A percentile compares a stretch with the other conserved stretches of the same genome.
Conservation (phyloP, 257 asterid genomes). For the Handroanthus guayacan region DNA sequence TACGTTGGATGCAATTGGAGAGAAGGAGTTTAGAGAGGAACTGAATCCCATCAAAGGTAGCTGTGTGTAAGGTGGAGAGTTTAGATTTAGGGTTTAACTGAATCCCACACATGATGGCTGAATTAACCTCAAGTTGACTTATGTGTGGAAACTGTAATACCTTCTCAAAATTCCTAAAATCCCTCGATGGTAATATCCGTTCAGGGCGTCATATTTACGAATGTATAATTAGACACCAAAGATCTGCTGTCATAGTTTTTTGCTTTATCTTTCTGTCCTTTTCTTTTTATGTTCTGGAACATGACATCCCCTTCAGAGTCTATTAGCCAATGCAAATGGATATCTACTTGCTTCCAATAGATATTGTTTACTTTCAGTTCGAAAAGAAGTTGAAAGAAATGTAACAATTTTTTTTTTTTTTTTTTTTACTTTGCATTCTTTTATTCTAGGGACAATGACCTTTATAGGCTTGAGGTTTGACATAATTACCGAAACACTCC, state of each 20-base stretch:
- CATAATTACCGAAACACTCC: no score
- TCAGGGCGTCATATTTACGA: neutral
- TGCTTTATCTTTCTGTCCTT: no score
- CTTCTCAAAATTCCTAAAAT: constrained; percentile 7
- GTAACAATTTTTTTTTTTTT: neutral
- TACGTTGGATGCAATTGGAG: no score
- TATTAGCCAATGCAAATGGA: constrained; percentile 11
- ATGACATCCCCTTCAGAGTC: constrained; percentile 21
- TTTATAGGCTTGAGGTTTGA: no score
- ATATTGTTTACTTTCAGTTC: constrained; percentile 12
- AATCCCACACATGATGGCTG: neutral
- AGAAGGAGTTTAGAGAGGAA: no score
- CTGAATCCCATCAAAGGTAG: no score
- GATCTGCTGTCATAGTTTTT: neutral
- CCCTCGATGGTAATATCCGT: neutral
- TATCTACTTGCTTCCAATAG: neutral
- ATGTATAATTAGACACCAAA: constrained; percentile 1
- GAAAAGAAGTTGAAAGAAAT: neutral
- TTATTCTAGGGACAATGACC: no score
- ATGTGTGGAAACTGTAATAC: constrained; percentile 6
- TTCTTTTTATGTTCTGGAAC: neutral
- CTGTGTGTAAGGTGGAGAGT: no score
- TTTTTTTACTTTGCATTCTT: neutral
- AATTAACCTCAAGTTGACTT: neutral
- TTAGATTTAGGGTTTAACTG: no score